A percentile compares a stretch with the other conserved stretches of the same genome.
Evolutionary conservation across 1,139 yeast genomes (phyloP).

Genomic region (Yamadazyma spencermartinsiae): DNA sequence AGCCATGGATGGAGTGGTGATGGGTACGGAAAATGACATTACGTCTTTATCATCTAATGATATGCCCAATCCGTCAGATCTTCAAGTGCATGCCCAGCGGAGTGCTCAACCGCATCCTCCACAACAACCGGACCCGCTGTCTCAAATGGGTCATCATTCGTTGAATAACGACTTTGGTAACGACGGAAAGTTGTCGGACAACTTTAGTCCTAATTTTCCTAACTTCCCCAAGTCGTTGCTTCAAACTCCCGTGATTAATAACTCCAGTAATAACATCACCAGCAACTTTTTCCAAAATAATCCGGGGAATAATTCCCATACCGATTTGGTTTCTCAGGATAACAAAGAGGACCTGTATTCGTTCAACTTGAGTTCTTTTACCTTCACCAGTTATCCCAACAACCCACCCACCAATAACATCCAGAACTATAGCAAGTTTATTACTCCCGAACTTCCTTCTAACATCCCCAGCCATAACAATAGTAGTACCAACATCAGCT

Average conservation of each 20-base stretch:
- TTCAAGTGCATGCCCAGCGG: too few species aligned
- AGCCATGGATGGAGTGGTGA: too few species aligned
- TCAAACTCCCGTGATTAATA: slow-evolving; percentile 35
- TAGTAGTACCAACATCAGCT: slow-evolving; percentile 23
- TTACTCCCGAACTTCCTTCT: slow-evolving; percentile 6
- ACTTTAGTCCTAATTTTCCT: slow-evolving; percentile 14
- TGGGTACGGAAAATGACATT: not conserved
- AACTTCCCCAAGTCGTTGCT: slow-evolving; percentile 20
- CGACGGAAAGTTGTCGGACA: not conserved
- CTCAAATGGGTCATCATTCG: not conserved
- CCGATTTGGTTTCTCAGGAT: slow-evolving; percentile 3
- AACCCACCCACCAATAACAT: slow-evolving; percentile 6
- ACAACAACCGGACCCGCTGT: not conserved
- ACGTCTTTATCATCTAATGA: not conserved
- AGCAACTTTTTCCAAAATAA: slow-evolving; percentile 27
- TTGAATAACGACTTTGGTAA: not conserved
- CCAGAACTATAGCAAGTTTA: slow-evolving; percentile 4
- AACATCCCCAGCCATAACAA: slow-evolving; percentile 14
- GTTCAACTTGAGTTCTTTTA: slow-evolving; percentile 38
- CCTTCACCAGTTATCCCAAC: slow-evolving; percentile 17
- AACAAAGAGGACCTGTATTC: slow-evolving; percentile 34
- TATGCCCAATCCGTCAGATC: not conserved
- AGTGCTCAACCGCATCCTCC: not conserved
- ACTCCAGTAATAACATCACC: slow-evolving; percentile 33
- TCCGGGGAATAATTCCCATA: slow-evolving; percentile 19